These are phyloP conservation scores for Spergularia azorica DNA, from an alignment of 179 eudicot genomes.

Conservation along the genomic window DNA sequence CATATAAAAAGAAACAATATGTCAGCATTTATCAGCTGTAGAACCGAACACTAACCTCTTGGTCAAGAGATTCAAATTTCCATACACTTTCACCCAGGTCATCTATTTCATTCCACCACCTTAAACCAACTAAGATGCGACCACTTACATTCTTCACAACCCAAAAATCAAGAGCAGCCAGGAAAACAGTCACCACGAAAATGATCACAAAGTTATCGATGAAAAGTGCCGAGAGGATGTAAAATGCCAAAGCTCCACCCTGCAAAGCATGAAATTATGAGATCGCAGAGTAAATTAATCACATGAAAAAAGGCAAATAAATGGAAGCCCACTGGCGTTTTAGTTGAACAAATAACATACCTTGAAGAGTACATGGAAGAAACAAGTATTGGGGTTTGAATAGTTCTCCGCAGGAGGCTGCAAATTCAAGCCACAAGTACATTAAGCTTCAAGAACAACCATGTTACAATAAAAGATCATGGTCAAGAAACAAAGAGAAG, in stretches of 20 bases:
- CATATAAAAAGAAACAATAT: not conserved
- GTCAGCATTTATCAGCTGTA: not conserved
- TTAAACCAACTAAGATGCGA: slow-evolving; percentile 88
- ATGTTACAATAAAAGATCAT: not conserved
- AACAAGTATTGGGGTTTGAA: slow-evolving; percentile 80
- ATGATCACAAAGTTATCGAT: slow-evolving; percentile 84
- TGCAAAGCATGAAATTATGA: slow-evolving; percentile 31
- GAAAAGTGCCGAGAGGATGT: slow-evolving; percentile 89
- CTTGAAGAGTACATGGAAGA: slow-evolving; percentile 96
- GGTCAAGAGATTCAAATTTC: slow-evolving; percentile 98
- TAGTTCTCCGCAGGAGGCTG: slow-evolving; percentile 70
- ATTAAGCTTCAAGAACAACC: slow-evolving; percentile 1
- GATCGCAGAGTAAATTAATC: not conserved
- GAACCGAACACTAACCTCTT: slow-evolving; percentile 63
- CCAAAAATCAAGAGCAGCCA: slow-evolving; percentile 95
- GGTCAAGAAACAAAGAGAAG: not conserved
- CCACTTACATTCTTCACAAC: slow-evolving; percentile 99
- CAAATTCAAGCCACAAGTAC: not conserved
- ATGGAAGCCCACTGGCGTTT: not conserved
- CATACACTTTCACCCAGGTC: slow-evolving; percentile 92
- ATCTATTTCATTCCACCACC: slow-evolving; percentile 99
- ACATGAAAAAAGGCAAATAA: not conserved
- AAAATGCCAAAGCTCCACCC: slow-evolving; percentile 91
- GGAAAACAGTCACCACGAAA: slow-evolving; percentile 88
- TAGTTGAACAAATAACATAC: slow-evolving; percentile 31